Evolutionary conservation across 2,329 filamentous ascomycete species (phyloP), one percentile per base, ranked within the genome.

Genomic region (Plectosphaerella cucumerina): DNA sequence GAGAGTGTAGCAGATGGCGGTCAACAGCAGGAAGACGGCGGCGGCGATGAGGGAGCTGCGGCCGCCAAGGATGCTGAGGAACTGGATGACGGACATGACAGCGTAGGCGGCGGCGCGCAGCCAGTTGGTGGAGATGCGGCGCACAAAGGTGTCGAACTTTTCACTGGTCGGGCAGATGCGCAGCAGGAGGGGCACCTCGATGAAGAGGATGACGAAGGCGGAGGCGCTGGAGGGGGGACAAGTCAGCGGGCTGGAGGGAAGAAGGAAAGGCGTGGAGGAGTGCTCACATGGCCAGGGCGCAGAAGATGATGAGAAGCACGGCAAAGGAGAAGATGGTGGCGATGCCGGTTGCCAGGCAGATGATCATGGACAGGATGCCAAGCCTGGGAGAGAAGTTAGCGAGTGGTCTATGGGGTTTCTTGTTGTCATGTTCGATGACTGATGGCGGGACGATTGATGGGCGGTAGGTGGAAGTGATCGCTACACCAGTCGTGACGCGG

Each of bases 81-180:
- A 97, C 71, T 97, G 91, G 44, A 96, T 70, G 47, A 86, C 65
- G 60, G 84, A 88, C 88, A 97, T 93, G 66, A 82, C 73, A 52
- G 74, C 72, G 72, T 99, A 99, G 66, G 96, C 87, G 52, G 77
- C 87, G 18, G 93, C 93, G 71, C 94, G 91, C 86, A 94, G 95
- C 76, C 92, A 97, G 77, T 97, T 97, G 53, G 92, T 96, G 57
- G 90, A 90, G 76, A 99, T 89, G 64, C 83, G 86, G 71, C 93
- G 91, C 70, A 99, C 93, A 67, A 91, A 86, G 59, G 74, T 76
- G 70, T 99, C 94, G 74, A 99, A 99, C 58, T 82, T 85, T 57
- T 86, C 72, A 14, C 93, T 97, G 6, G 94, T 99, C 52, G 94
- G 94, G 76, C 94, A 99, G 75, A 99, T 97, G 72, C 94, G 89